phyloP scores from a whole-genome alignment of 805 yeast genomes.

The Candida verbasci region DNA sequence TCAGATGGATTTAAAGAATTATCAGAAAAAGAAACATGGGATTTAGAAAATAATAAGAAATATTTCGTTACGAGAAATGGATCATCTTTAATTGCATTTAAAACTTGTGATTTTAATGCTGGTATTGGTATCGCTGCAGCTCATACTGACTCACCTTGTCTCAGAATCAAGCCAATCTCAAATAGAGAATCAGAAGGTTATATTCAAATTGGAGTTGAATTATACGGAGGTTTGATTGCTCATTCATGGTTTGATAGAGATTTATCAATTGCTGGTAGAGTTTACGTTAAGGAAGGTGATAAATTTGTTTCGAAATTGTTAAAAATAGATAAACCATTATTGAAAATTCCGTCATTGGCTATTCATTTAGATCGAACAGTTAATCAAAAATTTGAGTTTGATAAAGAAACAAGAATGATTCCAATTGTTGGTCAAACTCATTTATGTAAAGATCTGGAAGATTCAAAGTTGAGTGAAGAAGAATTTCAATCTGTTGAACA shows the following conservation, averaged over 20 bases:
- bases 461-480: constrained; percentile 39
- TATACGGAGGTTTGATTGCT: constrained; percentile 95
- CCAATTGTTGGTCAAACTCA: constrained; percentile 73
- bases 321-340: constrained; percentile 75
- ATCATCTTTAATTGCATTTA: constrained; percentile 83
- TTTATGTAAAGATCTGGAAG: constrained; percentile 50
- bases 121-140: constrained; percentile 91
- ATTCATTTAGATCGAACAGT: constrained; percentile 82
- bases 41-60: constrained; percentile 49
- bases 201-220: constrained; percentile 87
- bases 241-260: constrained; percentile 98
- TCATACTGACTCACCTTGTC: constrained; percentile 91
- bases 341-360: constrained; percentile 92
- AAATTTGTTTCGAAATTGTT: constrained; percentile 62
- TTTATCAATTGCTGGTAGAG: constrained; percentile 87
- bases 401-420: constrained; percentile 78
- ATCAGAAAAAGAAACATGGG: constrained; percentile 70
- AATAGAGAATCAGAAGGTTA: constrained; percentile 68
- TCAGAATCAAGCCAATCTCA: constrained; percentile 85
- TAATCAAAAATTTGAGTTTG: constrained; percentile 77
- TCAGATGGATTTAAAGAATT: constrained; percentile 70
- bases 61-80: constrained; percentile 88
- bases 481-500: constrained; percentile 63
- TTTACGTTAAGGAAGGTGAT: constrained; percentile 56
- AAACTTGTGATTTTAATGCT: constrained; percentile 66